Base-by-base conservation (phyloP, 1,284 basidiomycete genomes). In the Cryptococcus sp. region DNA sequence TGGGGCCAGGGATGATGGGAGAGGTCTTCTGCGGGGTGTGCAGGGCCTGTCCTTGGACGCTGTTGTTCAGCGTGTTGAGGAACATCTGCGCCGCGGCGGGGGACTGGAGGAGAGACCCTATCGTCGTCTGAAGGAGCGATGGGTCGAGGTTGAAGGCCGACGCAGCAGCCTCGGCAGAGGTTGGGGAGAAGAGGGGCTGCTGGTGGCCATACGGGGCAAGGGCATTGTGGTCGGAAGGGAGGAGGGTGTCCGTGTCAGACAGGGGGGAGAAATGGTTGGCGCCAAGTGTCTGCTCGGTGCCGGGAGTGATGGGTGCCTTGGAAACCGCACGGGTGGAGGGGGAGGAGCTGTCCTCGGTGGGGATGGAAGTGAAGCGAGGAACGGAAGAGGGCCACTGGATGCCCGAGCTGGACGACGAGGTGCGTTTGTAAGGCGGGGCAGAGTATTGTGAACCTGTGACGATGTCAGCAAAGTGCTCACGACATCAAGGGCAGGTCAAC, bases 81-180 rank as follows among this genome's bases (percentile, higher is more conserved):
- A 91, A 79, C 62, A 85, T 84, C 62, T 89, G 86, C 56, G 90
- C 80, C 61, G 88, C 85, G 1, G 78, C 77, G 0, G 87, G 86
- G 0, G 84, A 83, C 46, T 84, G 82, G 47, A 85, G 80, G 52
- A 86, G 73, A 20, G 81, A 80, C 18, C 82, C 82, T 40, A 89
- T 79, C 1, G 85, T 81, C 3, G 82, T 79, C 60, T 87, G 84
- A 57, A 88, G 78, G 20, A 84, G 78, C 12, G 62, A 50, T 12
- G 80, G 80, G 55, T 77, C 75, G 51, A 74, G 68, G 52, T 74
- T 74, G 48, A 63, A 67, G 5, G 65, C 59, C 12, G 60, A 59
- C 1, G 67, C 65, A 16, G 64, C 61, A 3, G 63, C 61, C 38
- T 59, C 62, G 1, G 67, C 53, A 4, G 67, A 60, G 2, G 48